Evolutionary conservation across 371 early-diverging fungal genomes (phyloP).

Genomic region (Haplosporangium sp.): DNA sequence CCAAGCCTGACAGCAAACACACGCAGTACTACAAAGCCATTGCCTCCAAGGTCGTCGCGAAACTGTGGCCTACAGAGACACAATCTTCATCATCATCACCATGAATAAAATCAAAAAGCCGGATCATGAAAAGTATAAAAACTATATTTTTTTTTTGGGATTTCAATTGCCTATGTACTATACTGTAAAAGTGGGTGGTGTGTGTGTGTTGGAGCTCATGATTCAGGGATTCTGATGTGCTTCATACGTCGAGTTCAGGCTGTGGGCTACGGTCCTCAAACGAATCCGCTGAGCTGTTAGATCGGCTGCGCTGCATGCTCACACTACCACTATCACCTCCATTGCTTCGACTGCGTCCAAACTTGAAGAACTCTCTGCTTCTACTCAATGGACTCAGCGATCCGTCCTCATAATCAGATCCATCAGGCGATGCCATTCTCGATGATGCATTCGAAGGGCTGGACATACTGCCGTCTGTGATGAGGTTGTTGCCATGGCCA

Average conservation of each 20-base stretch:
- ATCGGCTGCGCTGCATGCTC: constrained; percentile 41
- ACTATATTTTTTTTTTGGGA: neutral
- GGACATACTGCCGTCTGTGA: constrained; percentile 33
- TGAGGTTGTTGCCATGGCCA: constrained; percentile 22
- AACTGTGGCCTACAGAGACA: constrained; percentile 41
- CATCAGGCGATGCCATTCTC: constrained; percentile 44
- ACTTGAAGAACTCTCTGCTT: constrained; percentile 38
- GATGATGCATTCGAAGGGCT: constrained; percentile 37
- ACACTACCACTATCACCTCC: constrained; percentile 11
- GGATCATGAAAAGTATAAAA: constrained; percentile 6
- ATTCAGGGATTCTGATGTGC: neutral
- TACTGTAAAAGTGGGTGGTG: neutral
- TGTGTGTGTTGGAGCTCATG: neutral
- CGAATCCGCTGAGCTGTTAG: constrained; percentile 33
- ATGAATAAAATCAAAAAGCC: neutral
- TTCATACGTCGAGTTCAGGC: constrained; percentile 11
- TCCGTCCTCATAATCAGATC: constrained; percentile 43
- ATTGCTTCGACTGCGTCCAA: constrained; percentile 23
- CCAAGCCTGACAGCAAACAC: constrained; percentile 72
- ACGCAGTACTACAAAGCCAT: constrained; percentile 73
- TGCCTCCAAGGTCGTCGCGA: constrained; percentile 65
- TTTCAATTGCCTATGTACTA: neutral
- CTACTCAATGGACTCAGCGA: constrained; percentile 22
- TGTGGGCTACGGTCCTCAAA: constrained; percentile 35
- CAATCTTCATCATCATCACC: constrained; percentile 1